Evolutionary conservation across 805 yeast genomes (phyloP), one percentile per base, ranked within the genome.

Genomic region (Ogataea chonburiensis): DNA sequence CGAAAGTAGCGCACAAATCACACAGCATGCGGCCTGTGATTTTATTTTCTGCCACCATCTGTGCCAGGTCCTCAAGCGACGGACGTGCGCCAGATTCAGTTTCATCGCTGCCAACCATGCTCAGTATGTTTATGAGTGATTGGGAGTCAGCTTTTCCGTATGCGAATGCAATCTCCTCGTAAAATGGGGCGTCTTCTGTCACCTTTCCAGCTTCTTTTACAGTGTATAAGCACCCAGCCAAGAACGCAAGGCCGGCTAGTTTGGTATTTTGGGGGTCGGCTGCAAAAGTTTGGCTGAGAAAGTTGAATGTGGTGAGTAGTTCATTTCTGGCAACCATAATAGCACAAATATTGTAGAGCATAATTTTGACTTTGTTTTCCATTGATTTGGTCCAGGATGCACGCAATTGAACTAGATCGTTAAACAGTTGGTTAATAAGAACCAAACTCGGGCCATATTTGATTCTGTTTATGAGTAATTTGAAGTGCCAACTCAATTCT

Each of bases 311-410:
- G 4, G 61, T 49, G 10, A 57, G 35, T 23, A 37, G 46, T 31
- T 56, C 61, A 28, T 54, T 55, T 38, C 55, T 45, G n/a, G 56
- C 46, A 4, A 49, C 43, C 47, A 58, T 42, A 19, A 53, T 42
- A 1, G 53, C 46, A 5, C 46, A 29, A 3, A 58, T 46, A 24
- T 51, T 45, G 29, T 43, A 55, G 6, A 53, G 24, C 4, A 56
- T 22, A 12, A 44, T 28, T 4, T 40, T 31, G 5, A 46, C 19
- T 8, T 24, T 27, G 15, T 17, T n/a, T n/a, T 31, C 37, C 11
- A 32, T 74, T 0, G 95, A 95, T 46, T 74, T 74, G 81, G 84
- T 73, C 38, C 63, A 68, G 14, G 59, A 58, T n/a, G 56, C 50
- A 16, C 56, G 31, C 12, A 46, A 21, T n/a, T 40, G 43, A 33